Conservation (phyloP, 2,329 filamentous ascomycete species). For the Scytalidium lignicola region DNA sequence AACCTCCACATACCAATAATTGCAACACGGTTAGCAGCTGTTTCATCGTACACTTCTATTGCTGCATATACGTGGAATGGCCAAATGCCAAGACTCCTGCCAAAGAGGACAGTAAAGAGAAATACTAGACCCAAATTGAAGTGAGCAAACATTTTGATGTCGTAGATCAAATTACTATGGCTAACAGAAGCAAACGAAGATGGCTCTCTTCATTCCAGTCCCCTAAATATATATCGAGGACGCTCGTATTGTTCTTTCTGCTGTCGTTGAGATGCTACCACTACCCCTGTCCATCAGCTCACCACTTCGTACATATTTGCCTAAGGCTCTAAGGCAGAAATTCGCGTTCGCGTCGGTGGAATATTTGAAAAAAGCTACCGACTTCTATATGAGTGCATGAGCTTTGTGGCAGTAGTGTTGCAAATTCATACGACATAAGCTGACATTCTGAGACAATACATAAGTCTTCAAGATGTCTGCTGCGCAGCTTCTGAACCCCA, state of each 20-base stretch:
- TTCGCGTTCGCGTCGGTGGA: slow-evolving; percentile 14
- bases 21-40: slow-evolving; percentile 23
- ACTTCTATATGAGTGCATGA: neutral
- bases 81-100: slow-evolving; percentile 22
- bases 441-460: neutral
- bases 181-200: neutral
- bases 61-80: slow-evolving; percentile 19
- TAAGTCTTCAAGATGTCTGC: slow-evolving; percentile 68
- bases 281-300: neutral
- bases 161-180: neutral
- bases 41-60: slow-evolving; percentile 15
- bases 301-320: neutral
- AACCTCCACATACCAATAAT: slow-evolving; percentile 25
- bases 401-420: neutral
- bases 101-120: slow-evolving; percentile 14
- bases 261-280: no score
- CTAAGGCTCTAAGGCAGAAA: neutral
- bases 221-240: neutral
- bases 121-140: slow-evolving; percentile 16
- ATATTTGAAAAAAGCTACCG: slow-evolving; percentile 16
- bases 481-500: slow-evolving; percentile 95
- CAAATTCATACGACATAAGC: neutral
- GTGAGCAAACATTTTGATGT: slow-evolving; percentile 19
- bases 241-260: neutral
- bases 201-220: neutral